Base-by-base conservation (phyloP, 2,329 filamentous ascomycete species). In the Trichoderma koningiopsis region DNA sequence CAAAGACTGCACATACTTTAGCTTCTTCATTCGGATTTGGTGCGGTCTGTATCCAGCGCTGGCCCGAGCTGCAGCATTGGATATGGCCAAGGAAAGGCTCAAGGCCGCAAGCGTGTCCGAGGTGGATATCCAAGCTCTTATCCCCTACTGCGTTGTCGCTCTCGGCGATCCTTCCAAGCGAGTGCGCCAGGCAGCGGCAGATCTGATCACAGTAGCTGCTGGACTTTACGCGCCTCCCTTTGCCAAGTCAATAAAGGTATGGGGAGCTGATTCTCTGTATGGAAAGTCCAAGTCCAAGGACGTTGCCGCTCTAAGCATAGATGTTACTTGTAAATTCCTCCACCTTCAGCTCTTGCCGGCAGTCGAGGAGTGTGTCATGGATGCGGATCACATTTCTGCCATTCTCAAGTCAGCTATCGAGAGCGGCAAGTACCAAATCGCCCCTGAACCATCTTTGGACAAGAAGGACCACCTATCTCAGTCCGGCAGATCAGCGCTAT, bases 301-400 rank as follows among this genome's bases (percentile, higher is more conserved):
- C 43, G 77, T 91, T 19, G 82, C 86, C 57, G 88, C 87, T 83
- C 83, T 96, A 66, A 79, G 86, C 4, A 76, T 81, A 0, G 85
- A 89, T 29, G 85, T 90, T 66, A 82, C 83, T 2, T 81, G 85
- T 55, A 89, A 87, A 69, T 79, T 96, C 24, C 76, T 96, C 0
- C 85, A 88, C 24, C 83, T 87, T 24, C 84, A 91, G 47, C 80
- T 97, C n/a, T 78, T 93, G 24, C 92, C 92, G 0, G 87, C 86
- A 2, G 81, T 97, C 11, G 94, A 97, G 79, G 96, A 97, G 79
- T 96, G 91, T 75, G 85, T 95, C 4, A 87, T 97, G 73, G 94
- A 98, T 76, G 82, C 88, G 4, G 87, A 86, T 33, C 90, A 96
- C 71, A 84, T 97, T 56, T 82, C 86, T 31, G 87, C 87, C 24